Base-by-base conservation (phyloP, 352 stramenopile species). In the Nothophytophthora sp. region DNA sequence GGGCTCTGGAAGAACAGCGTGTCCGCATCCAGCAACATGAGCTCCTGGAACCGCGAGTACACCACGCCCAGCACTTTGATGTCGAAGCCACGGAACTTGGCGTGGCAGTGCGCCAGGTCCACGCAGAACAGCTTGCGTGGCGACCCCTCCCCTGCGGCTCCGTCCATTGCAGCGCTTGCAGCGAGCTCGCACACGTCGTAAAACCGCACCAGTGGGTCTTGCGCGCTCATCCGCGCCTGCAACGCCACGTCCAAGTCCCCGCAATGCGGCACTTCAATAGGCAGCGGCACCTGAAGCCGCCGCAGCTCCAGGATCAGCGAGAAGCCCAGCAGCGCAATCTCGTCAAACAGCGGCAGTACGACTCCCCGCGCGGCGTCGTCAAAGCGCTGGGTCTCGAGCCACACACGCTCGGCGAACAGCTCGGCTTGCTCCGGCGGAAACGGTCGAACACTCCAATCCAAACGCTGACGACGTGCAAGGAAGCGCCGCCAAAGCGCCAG, bases 231-330 rank as follows among this genome's bases (percentile, higher is more conserved):
- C 39, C 48, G 42, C 1, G 44, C 39, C 41, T 72, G 63, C 15
- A 78, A 34, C 11, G 53, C 27, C 2, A 43, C 27, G 16, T 42
- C 66, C 32, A 88, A 61, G 33, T 88, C 77, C 30, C 73, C 77
- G 41, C 77, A 88, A 35, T 88, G 70, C 3, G 78, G 70, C 2
- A 86, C 60, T 29, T 89, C 75, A n/a, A 86, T 63, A 6, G 78
- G 78, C 27, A 86, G 28, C 8, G 60, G 36, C 19, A 86, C 54
- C 9, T 71, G 37, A 5, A 83, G 50, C 5, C 28, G 51, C 34
- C 73, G 55, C 30, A 87, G 52, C 45, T 87, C 67, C 43, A 84
- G 47, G n/a, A 89, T 48, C 2, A 89, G 65, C 42, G 78, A 89
- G 18, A 83, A 56, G 0, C 78, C 78, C 5, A 89, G 53, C 29